Conservation (phyloP, 1,284 basidiomycete species). For the Leccinum fallax region DNA sequence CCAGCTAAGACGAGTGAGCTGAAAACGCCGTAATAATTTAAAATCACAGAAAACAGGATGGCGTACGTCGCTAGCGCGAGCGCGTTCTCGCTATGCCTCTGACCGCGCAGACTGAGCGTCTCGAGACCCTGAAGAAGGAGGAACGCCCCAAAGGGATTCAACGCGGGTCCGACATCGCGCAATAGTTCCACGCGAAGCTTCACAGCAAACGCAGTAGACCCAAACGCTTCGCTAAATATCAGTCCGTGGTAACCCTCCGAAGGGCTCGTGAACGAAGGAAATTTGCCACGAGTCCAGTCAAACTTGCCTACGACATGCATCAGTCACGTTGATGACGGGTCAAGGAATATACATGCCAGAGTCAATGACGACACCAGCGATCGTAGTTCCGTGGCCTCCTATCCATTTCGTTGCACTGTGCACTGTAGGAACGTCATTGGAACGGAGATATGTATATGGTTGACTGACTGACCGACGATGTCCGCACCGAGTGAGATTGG, state of each 20-base stretch:
- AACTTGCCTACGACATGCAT: constrained; percentile 85
- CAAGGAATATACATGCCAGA: constrained; percentile 59
- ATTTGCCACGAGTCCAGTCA: constrained; percentile 79
- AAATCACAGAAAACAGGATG: too few species aligned
- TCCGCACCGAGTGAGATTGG: constrained; percentile 85
- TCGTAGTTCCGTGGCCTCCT: constrained; percentile 87
- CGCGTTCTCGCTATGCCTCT: constrained; percentile 78
- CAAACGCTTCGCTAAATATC: constrained; percentile 76
- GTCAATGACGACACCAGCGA: constrained; percentile 84
- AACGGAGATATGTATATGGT: background rate
- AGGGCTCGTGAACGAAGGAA: constrained; percentile 83
- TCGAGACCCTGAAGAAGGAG: constrained; percentile 87
- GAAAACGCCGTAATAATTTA: too few species aligned
- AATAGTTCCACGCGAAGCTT: constrained; percentile 77
- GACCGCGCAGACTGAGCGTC: constrained; percentile 78
- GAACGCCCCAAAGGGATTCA: constrained; percentile 88
- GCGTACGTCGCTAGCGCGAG: constrained; percentile 71
- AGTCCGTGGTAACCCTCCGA: constrained; percentile 85
- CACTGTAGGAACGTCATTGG: too few species aligned
- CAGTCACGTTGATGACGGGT: too few species aligned
- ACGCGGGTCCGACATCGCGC: constrained; percentile 74
- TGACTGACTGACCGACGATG: constrained; percentile 61
- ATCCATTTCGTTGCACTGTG: constrained; percentile 94
- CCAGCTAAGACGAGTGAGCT: constrained; percentile 52
- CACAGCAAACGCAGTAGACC: constrained; percentile 69